Evolutionary conservation across 1,284 basidiomycete genomes (phyloP), one percentile per base, ranked within the genome.

Genomic region (Taiwanofungus camphoratus): DNA sequence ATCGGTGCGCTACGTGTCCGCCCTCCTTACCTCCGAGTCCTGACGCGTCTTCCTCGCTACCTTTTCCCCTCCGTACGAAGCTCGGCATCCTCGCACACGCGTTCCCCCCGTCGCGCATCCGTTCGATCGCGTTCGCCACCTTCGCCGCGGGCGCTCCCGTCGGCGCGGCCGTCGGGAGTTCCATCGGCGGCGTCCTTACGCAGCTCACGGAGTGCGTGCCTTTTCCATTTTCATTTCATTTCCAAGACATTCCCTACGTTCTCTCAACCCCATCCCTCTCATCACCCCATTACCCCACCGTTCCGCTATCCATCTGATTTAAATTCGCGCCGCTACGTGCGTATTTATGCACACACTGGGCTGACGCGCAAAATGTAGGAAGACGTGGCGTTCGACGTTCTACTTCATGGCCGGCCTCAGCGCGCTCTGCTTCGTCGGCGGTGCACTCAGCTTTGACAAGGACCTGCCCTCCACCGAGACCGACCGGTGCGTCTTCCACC

Each of bases 101-200:
- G 0, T 91, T 91, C 56, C 82, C 84, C 3, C 77, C 80, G 0
- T 78, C 81, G 0, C 69, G 69, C 6, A 71, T 79, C 1, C 74
- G 90, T 4, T 79, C 83, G 0, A 63, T 78, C 0, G 88, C 87
- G 0, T 91, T 91, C 51, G 78, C 88, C 1, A 80, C 81, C 0
- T 91, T 90, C 48, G 71, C 79, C 3, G 77, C 88, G 0, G 90
- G 91, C 13, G 88, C 87, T 3, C 89, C 91, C 0, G 61, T 92
- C 1, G 91, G 89, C 0, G 82, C 73, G 1, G 81, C 77, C 0
- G 62, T 92, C 5, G 89, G 89, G 1, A 70, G 73, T 5, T 62
- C 79, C 0, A 54, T 86, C 3, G 89, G 88, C 8, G 88, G 87
- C 23, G 64, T 85, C 2, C 65, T 93, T 16, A 84, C 80, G 0